These are phyloP conservation scores for Pseudocercospora eumusae DNA, from an alignment of 2,329 filamentous ascomycete species.

Conservation along the genomic window DNA sequence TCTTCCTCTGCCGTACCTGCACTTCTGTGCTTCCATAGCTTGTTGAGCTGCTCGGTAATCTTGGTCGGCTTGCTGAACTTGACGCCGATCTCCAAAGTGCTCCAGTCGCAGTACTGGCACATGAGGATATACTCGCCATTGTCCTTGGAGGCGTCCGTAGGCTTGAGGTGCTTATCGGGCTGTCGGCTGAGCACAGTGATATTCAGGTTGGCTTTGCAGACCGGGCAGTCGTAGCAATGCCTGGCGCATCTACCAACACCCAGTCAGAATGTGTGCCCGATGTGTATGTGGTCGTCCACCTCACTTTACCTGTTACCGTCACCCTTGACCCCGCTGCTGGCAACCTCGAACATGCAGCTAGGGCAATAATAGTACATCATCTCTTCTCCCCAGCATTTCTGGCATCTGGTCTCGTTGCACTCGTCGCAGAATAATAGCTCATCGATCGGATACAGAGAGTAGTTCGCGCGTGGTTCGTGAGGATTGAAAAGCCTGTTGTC, in stretches of 20 bases:
- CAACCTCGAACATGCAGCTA: slow-evolving; percentile 92
- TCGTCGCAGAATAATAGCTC: slow-evolving; percentile 96
- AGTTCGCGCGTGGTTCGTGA: slow-evolving; percentile 79
- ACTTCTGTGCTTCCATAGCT: slow-evolving; percentile 33
- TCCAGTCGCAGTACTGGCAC: slow-evolving; percentile 93
- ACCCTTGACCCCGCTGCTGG: slow-evolving; percentile 85
- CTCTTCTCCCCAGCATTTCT: slow-evolving; percentile 87
- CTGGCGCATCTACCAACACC: slow-evolving; percentile 60
- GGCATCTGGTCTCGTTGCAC: slow-evolving; percentile 93
- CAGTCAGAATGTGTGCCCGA: not conserved
- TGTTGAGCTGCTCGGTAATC: slow-evolving; percentile 68
- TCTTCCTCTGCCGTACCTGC: slow-evolving; percentile 44
- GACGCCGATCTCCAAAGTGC: slow-evolving; percentile 82
- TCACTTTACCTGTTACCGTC: slow-evolving; percentile 80
- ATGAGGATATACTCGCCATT: slow-evolving; percentile 65
- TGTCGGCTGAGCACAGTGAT: slow-evolving; percentile 69
- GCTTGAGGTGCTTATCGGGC: slow-evolving; percentile 27
- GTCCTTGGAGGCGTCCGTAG: slow-evolving; percentile 21
- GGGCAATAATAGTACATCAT: slow-evolving; percentile 95
- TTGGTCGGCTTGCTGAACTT: slow-evolving; percentile 83
- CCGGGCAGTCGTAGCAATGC: slow-evolving; percentile 92
- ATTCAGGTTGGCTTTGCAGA: slow-evolving; percentile 78
- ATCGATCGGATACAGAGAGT: slow-evolving; percentile 88
- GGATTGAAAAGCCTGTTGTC: slow-evolving; percentile 86
- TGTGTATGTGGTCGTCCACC: slow-evolving; percentile 13